Evolutionary conservation across 1,284 basidiomycete genomes (phyloP).

Genomic region (Rhodotorula sp.): DNA sequence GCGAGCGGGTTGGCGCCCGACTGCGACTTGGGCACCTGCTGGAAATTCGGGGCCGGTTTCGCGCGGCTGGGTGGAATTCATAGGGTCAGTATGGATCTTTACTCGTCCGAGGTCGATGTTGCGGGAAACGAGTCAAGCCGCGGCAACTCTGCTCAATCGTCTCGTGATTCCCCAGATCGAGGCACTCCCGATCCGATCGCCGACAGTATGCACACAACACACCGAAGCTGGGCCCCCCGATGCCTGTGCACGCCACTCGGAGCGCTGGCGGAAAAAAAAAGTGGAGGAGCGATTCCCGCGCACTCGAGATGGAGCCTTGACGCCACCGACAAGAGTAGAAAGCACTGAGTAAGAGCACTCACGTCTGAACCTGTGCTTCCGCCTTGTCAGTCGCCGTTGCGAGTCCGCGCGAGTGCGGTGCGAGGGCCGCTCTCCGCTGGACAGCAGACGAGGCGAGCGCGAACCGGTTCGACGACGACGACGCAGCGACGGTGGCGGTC

Average conservation of each 20-base stretch:
- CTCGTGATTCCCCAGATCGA: rapidly evolving
- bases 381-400: conserved; percentile 24
- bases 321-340: background rate
- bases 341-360: conserved; percentile 3
- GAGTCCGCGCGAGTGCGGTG: conserved; percentile 9
- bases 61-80: no score
- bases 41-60: conserved; percentile 34
- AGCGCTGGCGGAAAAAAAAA: background rate
- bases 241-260: no score
- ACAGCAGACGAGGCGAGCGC: conserved; percentile 5
- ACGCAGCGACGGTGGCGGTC: background rate
- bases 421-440: background rate
- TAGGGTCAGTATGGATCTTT: no score
- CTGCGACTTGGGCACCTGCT: conserved; percentile 22
- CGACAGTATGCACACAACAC: no score
- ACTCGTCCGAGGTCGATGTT: background rate
- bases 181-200: background rate
- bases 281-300: background rate
- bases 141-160: no score
- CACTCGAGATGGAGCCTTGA: background rate
- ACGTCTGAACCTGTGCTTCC: conserved; percentile 32
- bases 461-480: conserved; percentile 5
- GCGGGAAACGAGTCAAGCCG: background rate
- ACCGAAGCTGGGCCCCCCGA: background rate
- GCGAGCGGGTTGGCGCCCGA: conserved; percentile 20